A percentile compares a stretch with the other conserved stretches of the same genome.
Evolutionary conservation across 169 alveolate species (phyloP).

Genomic region (Babesia ovis): DNA sequence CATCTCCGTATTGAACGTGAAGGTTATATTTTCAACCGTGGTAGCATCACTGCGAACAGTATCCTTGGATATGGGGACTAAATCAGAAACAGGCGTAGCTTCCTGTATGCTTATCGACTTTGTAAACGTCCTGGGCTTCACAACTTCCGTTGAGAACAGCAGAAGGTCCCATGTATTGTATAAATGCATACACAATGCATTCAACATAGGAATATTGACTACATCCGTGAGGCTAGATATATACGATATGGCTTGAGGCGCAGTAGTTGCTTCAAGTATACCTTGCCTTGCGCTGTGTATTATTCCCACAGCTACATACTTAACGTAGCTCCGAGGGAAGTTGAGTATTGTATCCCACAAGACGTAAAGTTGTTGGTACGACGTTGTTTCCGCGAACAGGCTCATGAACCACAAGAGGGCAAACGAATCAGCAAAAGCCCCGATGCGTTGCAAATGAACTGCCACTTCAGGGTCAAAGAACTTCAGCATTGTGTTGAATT

Average conservation of each 20-base stretch:
- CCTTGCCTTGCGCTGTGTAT: slow-evolving; percentile 45
- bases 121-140: neutral
- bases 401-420: slow-evolving; percentile 68
- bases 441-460: slow-evolving; percentile 37
- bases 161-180: slow-evolving; percentile 35
- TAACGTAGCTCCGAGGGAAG: slow-evolving; percentile 45
- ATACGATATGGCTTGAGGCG: slow-evolving; percentile 47
- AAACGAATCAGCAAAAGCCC: slow-evolving; percentile 63
- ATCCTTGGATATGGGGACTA: neutral
- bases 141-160: slow-evolving; percentile 23
- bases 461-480: slow-evolving; percentile 62
- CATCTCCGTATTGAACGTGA: slow-evolving; percentile 37
- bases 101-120: neutral
- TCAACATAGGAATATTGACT: slow-evolving; percentile 59
- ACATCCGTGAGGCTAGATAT: slow-evolving; percentile 45
- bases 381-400: slow-evolving; percentile 41
- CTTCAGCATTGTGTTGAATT: slow-evolving; percentile 56
- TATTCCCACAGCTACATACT: slow-evolving; percentile 47
- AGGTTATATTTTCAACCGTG: slow-evolving; percentile 34
- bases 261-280: slow-evolving; percentile 19
- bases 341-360: slow-evolving; percentile 49
- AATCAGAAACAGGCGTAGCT: neutral
- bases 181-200: slow-evolving; percentile 11
- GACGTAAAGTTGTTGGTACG: slow-evolving; percentile 37
- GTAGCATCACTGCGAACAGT: neutral